Evolutionary conservation across 1,284 basidiomycete genomes (phyloP).

Genomic region (Gymnopus androsaceus): DNA sequence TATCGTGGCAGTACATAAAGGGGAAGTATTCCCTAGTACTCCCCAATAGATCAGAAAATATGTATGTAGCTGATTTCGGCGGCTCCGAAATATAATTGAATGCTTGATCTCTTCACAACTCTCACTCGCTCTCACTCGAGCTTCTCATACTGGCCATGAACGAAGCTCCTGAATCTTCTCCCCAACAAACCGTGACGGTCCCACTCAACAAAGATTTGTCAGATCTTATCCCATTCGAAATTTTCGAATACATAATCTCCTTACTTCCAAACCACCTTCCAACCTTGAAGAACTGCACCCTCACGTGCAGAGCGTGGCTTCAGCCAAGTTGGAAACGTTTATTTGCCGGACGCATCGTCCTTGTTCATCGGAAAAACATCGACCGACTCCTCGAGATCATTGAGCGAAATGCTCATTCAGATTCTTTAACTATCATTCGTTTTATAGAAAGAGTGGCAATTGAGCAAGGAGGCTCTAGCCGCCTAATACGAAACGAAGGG

Average conservation of each 20-base stretch:
- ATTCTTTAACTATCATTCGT: slow-evolving; percentile 1
- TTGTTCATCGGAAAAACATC: slow-evolving; percentile 3
- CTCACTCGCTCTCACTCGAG: no score
- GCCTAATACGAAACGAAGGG: background rate
- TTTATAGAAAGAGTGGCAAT: background rate
- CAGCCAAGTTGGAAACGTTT: slow-evolving; percentile 3
- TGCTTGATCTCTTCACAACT: no score
- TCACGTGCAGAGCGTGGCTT: slow-evolving; percentile 10
- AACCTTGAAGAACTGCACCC: slow-evolving; percentile 1
- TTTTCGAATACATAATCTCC: slow-evolving; percentile 9
- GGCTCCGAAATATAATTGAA: no score
- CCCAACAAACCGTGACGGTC: background rate
- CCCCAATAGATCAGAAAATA: no score
- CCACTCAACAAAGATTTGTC: background rate
- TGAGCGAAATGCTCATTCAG: background rate
- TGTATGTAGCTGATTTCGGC: no score
- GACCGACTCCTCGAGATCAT: slow-evolving; percentile 1
- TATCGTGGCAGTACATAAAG: no score
- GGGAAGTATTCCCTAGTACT: no score
- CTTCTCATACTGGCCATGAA: no score
- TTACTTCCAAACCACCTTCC: background rate
- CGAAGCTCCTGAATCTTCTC: no score
- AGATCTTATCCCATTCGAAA: slow-evolving; percentile 8
- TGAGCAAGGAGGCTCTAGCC: slow-evolving; percentile 10
- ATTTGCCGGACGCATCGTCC: background rate